A percentile compares a stretch with the other conserved stretches of the same genome.
Conservation (phyloP, 2,329 filamentous ascomycete genomes). For the Cyphellophora europaea region DNA sequence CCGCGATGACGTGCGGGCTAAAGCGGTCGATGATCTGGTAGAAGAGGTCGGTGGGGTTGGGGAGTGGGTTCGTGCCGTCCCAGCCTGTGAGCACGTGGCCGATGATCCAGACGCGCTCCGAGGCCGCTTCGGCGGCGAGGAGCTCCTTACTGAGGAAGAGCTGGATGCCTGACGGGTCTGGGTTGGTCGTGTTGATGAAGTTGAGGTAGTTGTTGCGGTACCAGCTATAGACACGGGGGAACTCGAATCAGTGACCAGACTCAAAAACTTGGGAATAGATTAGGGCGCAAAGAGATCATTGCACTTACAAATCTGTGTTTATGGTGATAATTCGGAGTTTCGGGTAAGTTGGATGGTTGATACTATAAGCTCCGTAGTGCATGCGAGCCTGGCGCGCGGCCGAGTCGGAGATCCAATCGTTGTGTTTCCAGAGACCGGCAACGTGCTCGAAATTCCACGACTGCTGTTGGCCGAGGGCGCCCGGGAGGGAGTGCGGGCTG, state of each 20-base stretch:
- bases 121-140: conserved; percentile 41
- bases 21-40: conserved; percentile 37
- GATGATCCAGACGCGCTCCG: conserved; percentile 46
- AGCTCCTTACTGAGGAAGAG: conserved; percentile 43
- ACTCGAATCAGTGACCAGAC: conserved; percentile 10
- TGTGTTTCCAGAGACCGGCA: conserved; percentile 45
- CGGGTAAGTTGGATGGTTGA: conserved; percentile 38
- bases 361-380: conserved; percentile 48
- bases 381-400: conserved; percentile 38
- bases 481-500: conserved; percentile 43
- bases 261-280: conserved; percentile 25
- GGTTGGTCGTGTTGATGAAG: conserved; percentile 43
- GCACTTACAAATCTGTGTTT: conserved; percentile 46
- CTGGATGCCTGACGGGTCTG: conserved; percentile 40
- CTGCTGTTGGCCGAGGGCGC: conserved; percentile 43
- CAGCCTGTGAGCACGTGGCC: conserved; percentile 48
- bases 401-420: conserved; percentile 42
- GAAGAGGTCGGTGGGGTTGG: conserved; percentile 45
- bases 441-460: conserved; percentile 52
- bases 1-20: conserved; percentile 45
- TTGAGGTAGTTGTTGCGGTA: conserved; percentile 35
- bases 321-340: conserved; percentile 44
- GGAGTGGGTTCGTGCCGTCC: conserved; percentile 45
- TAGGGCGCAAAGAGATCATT: conserved; percentile 33
- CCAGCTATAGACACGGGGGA: no score